These are phyloP conservation scores for Cyclotella sp. DNA, from an alignment of 108 stramenopile species.

Conservation along the genomic window DNA sequence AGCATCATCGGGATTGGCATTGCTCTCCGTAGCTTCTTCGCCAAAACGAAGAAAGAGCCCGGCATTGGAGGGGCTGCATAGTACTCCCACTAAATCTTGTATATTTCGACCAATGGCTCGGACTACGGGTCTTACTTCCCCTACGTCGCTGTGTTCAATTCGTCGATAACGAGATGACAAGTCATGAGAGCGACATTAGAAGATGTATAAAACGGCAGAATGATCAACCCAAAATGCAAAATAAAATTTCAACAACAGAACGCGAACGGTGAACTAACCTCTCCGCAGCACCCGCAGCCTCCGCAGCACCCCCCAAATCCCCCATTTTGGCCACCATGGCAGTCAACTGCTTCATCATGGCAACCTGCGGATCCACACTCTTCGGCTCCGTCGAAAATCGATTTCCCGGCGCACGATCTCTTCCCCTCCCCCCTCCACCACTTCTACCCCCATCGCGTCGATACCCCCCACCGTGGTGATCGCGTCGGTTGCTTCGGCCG, in stretches of 20 bases:
- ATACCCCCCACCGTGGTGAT: constrained; percentile 37
- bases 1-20: constrained; percentile 5
- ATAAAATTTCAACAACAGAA: not conserved
- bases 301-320: constrained; percentile 64
- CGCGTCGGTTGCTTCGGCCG: constrained; percentile 36
- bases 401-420: constrained; percentile 57
- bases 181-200: not conserved
- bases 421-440: constrained; percentile 42
- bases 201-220: too few species aligned
- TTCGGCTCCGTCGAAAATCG: constrained; percentile 61
- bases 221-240: too few species aligned
- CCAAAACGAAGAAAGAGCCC: constrained; percentile 62
- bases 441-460: constrained; percentile 28
- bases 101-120: constrained; percentile 63
- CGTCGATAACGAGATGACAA: not conserved
- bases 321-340: constrained; percentile 84
- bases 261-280: not conserved
- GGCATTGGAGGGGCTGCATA: constrained; percentile 63
- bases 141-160: too few species aligned
- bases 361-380: constrained; percentile 62
- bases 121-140: constrained; percentile 42
- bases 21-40: not conserved
- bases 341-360: constrained; percentile 60
- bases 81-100: constrained; percentile 57
- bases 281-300: constrained; percentile 8